phyloP scores from a whole-genome alignment of 805 yeast species.

The Ogataea trehaloabstinens region DNA sequence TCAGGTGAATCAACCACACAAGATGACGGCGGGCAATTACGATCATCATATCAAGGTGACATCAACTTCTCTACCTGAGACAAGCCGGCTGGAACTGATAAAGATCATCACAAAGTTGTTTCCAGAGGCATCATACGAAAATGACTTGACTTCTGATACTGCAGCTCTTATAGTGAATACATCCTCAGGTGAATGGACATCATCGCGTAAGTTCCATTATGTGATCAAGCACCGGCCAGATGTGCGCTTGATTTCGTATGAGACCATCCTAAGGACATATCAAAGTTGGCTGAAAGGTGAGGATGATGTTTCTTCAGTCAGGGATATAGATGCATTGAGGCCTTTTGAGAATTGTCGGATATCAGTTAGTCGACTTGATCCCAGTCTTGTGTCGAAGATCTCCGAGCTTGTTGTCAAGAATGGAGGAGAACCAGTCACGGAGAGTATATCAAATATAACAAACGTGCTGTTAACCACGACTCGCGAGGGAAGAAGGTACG shows the following conservation, averaged over 20 bases:
- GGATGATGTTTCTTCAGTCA: constrained; percentile 5
- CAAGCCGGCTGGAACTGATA: constrained; percentile 15
- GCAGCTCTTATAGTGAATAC: constrained; percentile 24
- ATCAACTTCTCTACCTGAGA: constrained; percentile 24
- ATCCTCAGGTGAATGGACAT: constrained; percentile 24
- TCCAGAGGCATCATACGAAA: constrained; percentile 18
- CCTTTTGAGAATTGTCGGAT: constrained; percentile 43
- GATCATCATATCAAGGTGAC: too few relatives aligned
- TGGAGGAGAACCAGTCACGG: constrained; percentile 48
- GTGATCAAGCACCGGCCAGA: constrained; percentile 53
- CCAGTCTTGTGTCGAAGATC: constrained; percentile 25
- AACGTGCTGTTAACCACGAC: constrained; percentile 49
- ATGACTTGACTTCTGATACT: constrained; percentile 30
- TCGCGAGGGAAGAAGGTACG: constrained; percentile 51
- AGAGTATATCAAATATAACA: constrained; percentile 44
- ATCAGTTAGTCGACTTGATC: constrained; percentile 35
- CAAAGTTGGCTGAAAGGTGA: constrained; percentile 57
- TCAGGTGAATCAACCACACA: too few relatives aligned
- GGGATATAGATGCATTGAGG: constrained; percentile 26
- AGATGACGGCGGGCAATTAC: too few relatives aligned
- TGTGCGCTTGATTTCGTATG: constrained; percentile 50
- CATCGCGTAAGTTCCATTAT: constrained; percentile 53
- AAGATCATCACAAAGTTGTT: constrained; percentile 15
- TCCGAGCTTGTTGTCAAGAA: constrained; percentile 33
- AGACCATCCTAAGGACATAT: constrained; percentile 44